Evolutionary conservation across 441 rosid genomes (phyloP), one percentile per base, ranked within the genome.

Genomic region (Croton setiger): DNA sequence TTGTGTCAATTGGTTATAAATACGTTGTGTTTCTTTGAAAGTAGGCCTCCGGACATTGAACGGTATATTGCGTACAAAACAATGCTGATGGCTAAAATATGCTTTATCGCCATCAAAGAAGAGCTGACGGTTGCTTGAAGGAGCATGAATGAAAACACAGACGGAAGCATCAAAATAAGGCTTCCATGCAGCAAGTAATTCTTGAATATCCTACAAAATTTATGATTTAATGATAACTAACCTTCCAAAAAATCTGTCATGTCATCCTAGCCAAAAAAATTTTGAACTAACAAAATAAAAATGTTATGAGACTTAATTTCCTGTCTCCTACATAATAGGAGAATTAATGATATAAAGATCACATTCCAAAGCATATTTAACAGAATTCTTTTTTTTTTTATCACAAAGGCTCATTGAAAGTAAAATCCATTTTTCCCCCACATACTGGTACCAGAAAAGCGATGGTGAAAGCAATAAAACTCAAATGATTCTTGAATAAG

Each of bases 161-260:
- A 88, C 53, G 64, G 90, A 80, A 64, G 87, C 90, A 72, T 90
- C 93, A 83, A 95, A 92, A 82, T 92, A 90, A 70, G 87, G 84
- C 83, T 95, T 90, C 99, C 99, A 95, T 71, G 90, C 72, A 78
- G 82, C 81, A 83, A 95, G 82, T 60, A 95, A 78, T 76, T 95
- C 97, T 81, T 83, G 97, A 70, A 92, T 76, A 64, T 95, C 99
- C 99, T 95, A 76, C 27, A 66, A 76, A 48, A 70, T 74, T 74
- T 54, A 67, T 15, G 52, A 70, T 59, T 39, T 53, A 71, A 64
- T 23, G 66, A 37, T 58, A 72, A 59, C 72, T 56, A 78, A 68
- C 39, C 8, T 18, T 15, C 37, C 69, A 70, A 58, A 56, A 58
- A 66, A 41, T 48, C 52, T 15, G 52, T 48, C 18, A 48, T 11